Percentiles rank a stretch among this genome's conserved stretches.
phyloP scores from a whole-genome alignment of 441 rosid species.

The Populus hybrid region DNA sequence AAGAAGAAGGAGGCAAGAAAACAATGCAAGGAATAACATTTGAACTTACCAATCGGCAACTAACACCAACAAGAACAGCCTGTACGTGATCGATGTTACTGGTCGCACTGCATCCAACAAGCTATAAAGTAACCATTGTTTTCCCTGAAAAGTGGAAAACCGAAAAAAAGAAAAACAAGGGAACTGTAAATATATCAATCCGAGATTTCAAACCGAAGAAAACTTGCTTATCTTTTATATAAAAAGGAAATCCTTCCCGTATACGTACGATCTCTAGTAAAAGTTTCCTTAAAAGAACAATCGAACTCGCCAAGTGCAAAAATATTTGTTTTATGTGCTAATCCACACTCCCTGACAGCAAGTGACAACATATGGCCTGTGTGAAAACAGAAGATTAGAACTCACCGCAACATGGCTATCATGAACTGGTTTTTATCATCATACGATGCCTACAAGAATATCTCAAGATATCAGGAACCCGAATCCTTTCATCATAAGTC shows the following conservation, averaged over 20 bases:
- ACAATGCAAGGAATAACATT: slow-evolving; percentile 9
- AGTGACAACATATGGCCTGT: slow-evolving; percentile 17
- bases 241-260: background rate
- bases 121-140: slow-evolving; percentile 85
- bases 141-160: slow-evolving; percentile 52
- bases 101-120: slow-evolving; percentile 94
- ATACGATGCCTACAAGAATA: slow-evolving; percentile 70
- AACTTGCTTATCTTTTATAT: background rate
- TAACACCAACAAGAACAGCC: slow-evolving; percentile 84
- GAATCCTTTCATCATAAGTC: slow-evolving; percentile 8
- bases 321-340: slow-evolving; percentile 87
- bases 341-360: slow-evolving; percentile 85
- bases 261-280: background rate
- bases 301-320: slow-evolving; percentile 93
- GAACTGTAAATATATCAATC: background rate
- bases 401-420: slow-evolving; percentile 77
- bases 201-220: slow-evolving; percentile 10
- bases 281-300: background rate
- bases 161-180: background rate
- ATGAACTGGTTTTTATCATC: slow-evolving; percentile 91
- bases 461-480: slow-evolving; percentile 20
- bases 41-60: slow-evolving; percentile 71
- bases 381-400: slow-evolving; percentile 5
- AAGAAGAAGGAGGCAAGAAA: background rate
- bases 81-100: slow-evolving; percentile 50